Evolutionary conservation across 345 rosid species (phyloP).

Genomic region (Punica granatum): DNA sequence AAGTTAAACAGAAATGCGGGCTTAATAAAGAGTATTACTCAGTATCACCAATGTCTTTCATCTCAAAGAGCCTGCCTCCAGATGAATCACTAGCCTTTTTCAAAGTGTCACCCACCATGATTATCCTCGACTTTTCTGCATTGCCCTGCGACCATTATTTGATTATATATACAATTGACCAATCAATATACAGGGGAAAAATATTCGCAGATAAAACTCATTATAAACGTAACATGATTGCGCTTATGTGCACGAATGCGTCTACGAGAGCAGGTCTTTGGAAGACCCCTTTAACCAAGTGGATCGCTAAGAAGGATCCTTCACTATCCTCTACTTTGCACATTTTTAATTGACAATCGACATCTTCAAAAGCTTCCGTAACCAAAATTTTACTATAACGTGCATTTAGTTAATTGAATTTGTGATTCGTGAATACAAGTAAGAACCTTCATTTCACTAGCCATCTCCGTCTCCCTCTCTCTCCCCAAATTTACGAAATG

Average conservation of each 20-base stretch:
- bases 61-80: conserved; percentile 36
- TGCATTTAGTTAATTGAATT: no score
- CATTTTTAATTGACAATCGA: background rate
- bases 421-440: no score
- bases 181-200: background rate
- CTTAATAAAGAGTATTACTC: conserved; percentile 29
- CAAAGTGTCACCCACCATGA: conserved; percentile 84
- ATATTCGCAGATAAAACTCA: background rate
- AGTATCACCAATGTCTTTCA: conserved; percentile 56
- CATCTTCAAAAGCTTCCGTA: no score
- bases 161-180: background rate
- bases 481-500: background rate
- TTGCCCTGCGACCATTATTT: conserved; percentile 41
- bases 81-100: conserved; percentile 62
- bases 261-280: background rate
- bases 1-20: background rate
- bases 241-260: background rate
- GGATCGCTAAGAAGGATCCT: background rate
- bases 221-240: background rate
- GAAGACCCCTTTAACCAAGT: background rate
- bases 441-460: background rate
- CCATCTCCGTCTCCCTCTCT: background rate
- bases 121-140: conserved; percentile 83
- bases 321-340: background rate
- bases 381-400: no score